Base-by-base conservation (phyloP, 768 basidiomycete genomes). In the Collybia sordida region DNA sequence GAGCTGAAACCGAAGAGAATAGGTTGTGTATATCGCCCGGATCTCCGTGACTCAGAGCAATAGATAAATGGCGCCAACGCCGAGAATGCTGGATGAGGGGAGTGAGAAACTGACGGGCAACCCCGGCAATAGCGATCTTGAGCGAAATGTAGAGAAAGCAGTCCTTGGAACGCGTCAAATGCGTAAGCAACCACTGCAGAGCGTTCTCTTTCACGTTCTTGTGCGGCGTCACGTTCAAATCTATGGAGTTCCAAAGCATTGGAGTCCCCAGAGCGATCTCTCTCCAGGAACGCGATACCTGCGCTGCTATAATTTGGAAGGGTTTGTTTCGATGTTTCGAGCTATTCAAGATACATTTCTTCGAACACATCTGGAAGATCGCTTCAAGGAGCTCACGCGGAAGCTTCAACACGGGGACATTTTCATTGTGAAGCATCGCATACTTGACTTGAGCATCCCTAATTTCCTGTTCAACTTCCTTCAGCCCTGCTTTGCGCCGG, bases 271-370 rank as follows among this genome's bases (percentile, higher is more conserved):
- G 55, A 8, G 71, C 69, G 14, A 75, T 50, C 11, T 64, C 56
- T 19, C 79, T 68, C 78, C 79, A 82, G 34, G 61, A 63, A 27
- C 61, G 61, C 4, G 72, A 80, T 2, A 81, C 75, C 42, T 75
- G 76, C 0, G 78, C 75, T 9, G 70, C 69, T 2, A 65, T 50
- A 7, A 81, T 61, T 45, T 72, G 69, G 39, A 72, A 72, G 0
- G 63, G 60, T 34, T 51, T 46, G n/a, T 23, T 6, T 36, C 41
- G 23, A 45, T 35, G 4, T 37, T 44, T 27, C 37, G 49, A 49
- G 31, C 12, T 45, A 3, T 45, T 47, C 15, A 35, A 42, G 15
- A 53, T 39, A 5, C 28, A 43, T 15, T 48, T 47, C 14, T 62
- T 54, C 42, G 66, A 66, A 50, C 69, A 71, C 7, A 63, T 52